Evolutionary conservation across 345 rosid species (phyloP).

Genomic region (Gossypium stocksii): DNA sequence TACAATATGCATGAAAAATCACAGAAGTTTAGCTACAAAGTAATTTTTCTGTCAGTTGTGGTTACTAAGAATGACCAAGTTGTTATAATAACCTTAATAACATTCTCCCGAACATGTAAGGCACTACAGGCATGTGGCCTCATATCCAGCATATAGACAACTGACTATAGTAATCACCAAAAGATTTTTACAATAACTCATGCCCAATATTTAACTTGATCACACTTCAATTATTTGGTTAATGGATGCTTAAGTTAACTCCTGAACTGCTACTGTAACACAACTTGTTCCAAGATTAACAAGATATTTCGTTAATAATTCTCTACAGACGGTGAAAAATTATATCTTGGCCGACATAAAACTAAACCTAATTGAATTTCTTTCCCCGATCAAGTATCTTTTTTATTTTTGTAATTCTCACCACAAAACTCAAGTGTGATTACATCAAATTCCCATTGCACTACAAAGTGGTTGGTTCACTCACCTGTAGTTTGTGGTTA

Average conservation of each 20-base stretch:
- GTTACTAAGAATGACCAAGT: neutral
- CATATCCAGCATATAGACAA: neutral
- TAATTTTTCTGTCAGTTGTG: neutral
- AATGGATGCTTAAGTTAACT: neutral
- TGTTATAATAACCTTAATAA: neutral
- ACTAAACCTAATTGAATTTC: neutral
- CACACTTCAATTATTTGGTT: neutral
- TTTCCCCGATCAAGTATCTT: neutral
- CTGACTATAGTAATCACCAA: neutral
- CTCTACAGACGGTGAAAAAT: neutral
- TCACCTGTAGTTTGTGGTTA: constrained; percentile 93
- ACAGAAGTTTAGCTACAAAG: neutral
- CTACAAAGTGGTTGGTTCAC: constrained; percentile 13
- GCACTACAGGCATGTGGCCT: neutral
- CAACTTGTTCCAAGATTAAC: neutral
- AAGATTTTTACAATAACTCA: neutral
- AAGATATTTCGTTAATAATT: neutral
- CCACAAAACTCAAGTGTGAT: neutral
- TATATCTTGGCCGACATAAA: neutral
- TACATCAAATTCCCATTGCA: neutral
- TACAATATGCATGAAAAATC: neutral
- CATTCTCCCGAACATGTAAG: neutral
- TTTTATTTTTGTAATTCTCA: neutral
- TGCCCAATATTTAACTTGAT: neutral
- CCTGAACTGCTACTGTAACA: neutral